Evolutionary conservation across 2,329 filamentous ascomycete species (phyloP).

Genomic region (Nemania sp.): DNA sequence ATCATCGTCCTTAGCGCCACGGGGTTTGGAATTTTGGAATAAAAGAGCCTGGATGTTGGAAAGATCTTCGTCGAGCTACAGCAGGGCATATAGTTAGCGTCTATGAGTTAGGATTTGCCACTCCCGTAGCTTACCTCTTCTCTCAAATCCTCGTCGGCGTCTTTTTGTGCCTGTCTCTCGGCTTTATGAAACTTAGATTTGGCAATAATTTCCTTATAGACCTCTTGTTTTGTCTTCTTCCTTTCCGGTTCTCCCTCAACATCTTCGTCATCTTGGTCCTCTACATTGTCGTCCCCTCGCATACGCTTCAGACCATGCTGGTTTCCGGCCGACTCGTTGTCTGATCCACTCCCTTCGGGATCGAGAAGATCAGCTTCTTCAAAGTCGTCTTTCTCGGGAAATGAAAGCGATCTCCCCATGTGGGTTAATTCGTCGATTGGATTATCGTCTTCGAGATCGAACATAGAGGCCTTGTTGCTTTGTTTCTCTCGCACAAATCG

Average conservation of each 20-base stretch:
- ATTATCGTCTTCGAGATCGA: conserved; percentile 87
- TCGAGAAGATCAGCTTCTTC: conserved; percentile 69
- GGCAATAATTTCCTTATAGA: conserved; percentile 96
- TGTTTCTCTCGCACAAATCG: conserved; percentile 90
- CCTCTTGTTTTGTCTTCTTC: conserved; percentile 94
- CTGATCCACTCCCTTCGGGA: conserved; percentile 63
- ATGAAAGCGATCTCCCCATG: conserved; percentile 69
- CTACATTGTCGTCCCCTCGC: conserved; percentile 52
- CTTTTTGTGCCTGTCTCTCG: conserved; percentile 88
- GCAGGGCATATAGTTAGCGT: conserved; percentile 8
- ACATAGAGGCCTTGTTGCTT: conserved; percentile 75
- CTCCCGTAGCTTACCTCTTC: conserved; percentile 23
- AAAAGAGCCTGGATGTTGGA: conserved; percentile 76
- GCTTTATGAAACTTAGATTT: conserved; percentile 97
- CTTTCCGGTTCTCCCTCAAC: conserved; percentile 78
- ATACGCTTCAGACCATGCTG: conserved; percentile 61
- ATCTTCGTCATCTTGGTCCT: conserved; percentile 55
- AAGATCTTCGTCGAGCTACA: conserved; percentile 80
- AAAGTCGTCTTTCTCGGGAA: conserved; percentile 70
- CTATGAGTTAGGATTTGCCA: background rate
- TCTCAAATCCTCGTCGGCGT: conserved; percentile 83
- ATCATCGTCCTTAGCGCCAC: conserved; percentile 38
- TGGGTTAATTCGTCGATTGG: conserved; percentile 73
- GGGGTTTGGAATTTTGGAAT: conserved; percentile 50
- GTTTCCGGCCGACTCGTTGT: conserved; percentile 59